phyloP scores from a whole-genome alignment of 768 basidiomycete genomes.

The Favolaschia claudopus region DNA sequence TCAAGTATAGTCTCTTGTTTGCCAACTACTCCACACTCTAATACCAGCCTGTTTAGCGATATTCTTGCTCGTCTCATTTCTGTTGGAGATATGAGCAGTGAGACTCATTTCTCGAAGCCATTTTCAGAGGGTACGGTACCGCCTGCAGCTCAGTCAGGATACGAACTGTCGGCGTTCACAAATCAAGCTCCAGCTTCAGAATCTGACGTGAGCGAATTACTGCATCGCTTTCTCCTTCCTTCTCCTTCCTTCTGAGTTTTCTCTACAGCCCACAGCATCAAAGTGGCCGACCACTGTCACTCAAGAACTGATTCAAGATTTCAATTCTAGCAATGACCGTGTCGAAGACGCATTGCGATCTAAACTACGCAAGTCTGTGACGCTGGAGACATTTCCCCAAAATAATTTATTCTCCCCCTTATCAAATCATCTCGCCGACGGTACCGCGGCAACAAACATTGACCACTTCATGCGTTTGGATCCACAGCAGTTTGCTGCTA shows the following conservation, averaged over 20 bases:
- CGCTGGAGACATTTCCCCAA: neutral
- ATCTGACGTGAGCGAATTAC: no score
- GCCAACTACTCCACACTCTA: neutral
- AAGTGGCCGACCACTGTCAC: conserved; percentile 1
- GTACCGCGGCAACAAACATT: conserved; percentile 7
- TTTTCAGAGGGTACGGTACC: conserved; percentile 6
- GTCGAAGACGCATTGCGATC: conserved; percentile 1
- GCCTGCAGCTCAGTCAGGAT: conserved; percentile 17
- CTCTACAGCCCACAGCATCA: conserved; percentile 4
- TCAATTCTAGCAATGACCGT: neutral
- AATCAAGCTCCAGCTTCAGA: neutral
- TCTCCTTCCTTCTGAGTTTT: neutral
- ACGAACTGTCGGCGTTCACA: conserved; percentile 21
- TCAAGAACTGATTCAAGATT: conserved; percentile 11
- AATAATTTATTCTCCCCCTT: neutral
- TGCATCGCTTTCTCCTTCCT: neutral
- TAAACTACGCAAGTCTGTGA: conserved; percentile 1
- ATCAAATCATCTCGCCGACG: neutral
- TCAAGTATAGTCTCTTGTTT: conserved; percentile 10
- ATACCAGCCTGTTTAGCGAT: conserved; percentile 11
- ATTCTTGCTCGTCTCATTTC: conserved; percentile 23
- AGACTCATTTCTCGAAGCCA: neutral
- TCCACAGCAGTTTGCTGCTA: conserved; percentile 29
- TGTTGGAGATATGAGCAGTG: conserved; percentile 17
- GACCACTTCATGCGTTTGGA: conserved; percentile 34